Base-by-base conservation (phyloP, 768 basidiomycete species). In the Sporobolomyces phaffii region DNA sequence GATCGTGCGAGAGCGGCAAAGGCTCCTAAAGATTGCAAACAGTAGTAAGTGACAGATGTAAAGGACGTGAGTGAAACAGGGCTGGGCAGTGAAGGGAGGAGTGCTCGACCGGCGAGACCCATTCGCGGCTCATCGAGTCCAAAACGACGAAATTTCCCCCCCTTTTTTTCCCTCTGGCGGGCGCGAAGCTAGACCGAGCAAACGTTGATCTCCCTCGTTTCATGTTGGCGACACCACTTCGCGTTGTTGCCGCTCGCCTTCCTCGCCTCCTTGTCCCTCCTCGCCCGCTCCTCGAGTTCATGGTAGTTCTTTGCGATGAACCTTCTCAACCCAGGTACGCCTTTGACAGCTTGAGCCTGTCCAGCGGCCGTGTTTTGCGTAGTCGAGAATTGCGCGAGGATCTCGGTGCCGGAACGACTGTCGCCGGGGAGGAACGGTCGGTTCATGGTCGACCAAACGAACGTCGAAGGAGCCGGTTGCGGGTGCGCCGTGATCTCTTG, bases 371-470 rank as follows among this genome's bases (percentile, higher is more conserved):
- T 56, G 2, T 22, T 26, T 60, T 67, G 65, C 20, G 40, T 5
- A 6, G 28, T 24, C 28, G 38, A 24, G 33, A 62, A 76, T 53
- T 76, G 75, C 41, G 62, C 73, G 34, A 82, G 72, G 57, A 88
- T 81, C 60, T 85, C 83, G 38, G 81, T 76, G 0, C 85, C 87
- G 26, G 76, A 82, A 47, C 85, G 83, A 17, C 80, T 79, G 73
- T 88, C 85, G 13, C 80, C 79, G 8, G 87, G 87, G 10, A 84
- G 83, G 78, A 88, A 86, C 0, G 87, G 87, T 77, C 86, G 84
- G 77, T 88, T 89, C 76, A 81, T 79, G 38, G 79, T 60, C 52
- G 77, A 83, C 78, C 84, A 85, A 71, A 86, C 75, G 76, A 81
- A 86, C 2, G 79, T 70, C 20, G 80, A 75, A 1, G 86, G 84